phyloP scores from a whole-genome alignment of 2,329 filamentous ascomycete species.

The Fusarium chlamydosporum region DNA sequence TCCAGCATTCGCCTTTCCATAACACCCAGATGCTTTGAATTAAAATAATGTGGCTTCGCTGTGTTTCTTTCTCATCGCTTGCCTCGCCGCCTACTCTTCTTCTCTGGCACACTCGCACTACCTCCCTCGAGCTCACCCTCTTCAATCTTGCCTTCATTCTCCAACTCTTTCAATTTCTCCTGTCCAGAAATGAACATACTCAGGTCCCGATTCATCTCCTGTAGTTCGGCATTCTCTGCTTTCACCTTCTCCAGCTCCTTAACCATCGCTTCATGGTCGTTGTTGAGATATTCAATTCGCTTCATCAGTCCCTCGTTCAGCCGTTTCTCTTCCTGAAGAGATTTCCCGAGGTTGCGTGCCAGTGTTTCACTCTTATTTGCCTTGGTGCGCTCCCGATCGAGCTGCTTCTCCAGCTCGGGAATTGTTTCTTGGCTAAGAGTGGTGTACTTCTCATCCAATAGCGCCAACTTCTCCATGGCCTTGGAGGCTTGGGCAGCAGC shows the following conservation, averaged over 20 bases:
- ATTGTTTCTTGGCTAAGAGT: constrained; percentile 70
- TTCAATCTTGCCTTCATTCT: constrained; percentile 69
- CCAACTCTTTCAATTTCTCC: constrained; percentile 82
- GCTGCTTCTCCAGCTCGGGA: constrained; percentile 78
- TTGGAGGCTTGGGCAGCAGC: constrained; percentile 67
- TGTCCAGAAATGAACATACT: constrained; percentile 88
- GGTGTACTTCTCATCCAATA: constrained; percentile 64
- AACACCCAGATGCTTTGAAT: background rate
- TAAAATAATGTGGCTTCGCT: background rate
- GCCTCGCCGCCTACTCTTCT: constrained; percentile 68
- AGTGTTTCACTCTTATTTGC: constrained; percentile 81
- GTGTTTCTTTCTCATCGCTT: constrained; percentile 49
- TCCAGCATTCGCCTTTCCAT: background rate
- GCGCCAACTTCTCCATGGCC: constrained; percentile 64
- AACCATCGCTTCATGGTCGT: constrained; percentile 70
- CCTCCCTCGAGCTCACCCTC: constrained; percentile 83
- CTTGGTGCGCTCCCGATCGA: constrained; percentile 76
- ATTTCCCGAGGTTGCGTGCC: constrained; percentile 80
- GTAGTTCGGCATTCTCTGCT: constrained; percentile 77
- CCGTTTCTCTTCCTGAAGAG: constrained; percentile 87
- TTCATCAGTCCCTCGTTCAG: constrained; percentile 85
- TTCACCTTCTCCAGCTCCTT: constrained; percentile 70
- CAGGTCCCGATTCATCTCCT: constrained; percentile 89
- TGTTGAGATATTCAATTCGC: constrained; percentile 81
- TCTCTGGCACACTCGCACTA: constrained; percentile 75